Evolutionary conservation across 306 rosid species (phyloP).

Genomic region (Malus domestica): ASM211411v1 NC_041791.1:16653501-16654000

Average conservation of each 20-base stretch:
- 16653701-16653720: conserved; percentile 25
- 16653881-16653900: conserved; percentile 40
- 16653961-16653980: conserved; percentile 61
- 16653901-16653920: conserved; percentile 39
- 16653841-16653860: neutral
- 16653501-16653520: neutral
- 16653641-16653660: neutral
- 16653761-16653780: conserved; percentile 22
- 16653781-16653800: conserved; percentile 35
- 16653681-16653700: neutral
- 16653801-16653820: neutral
- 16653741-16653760: conserved; percentile 9
- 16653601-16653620: neutral
- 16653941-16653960: conserved; percentile 31
- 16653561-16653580: conserved; percentile 9
- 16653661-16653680: neutral
- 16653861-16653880: conserved; percentile 39
- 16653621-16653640: conserved; percentile 18
- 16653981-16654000: conserved; percentile 66
- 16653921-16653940: conserved; percentile 45
- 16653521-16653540: neutral
- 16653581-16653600: neutral
- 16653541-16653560: neutral
- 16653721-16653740: neutral
- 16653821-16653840: conserved; percentile 29